These are phyloP conservation scores for Bruguiera parviflora DNA, from an alignment of 345 rosid species.

Conservation along the genomic window DNA sequence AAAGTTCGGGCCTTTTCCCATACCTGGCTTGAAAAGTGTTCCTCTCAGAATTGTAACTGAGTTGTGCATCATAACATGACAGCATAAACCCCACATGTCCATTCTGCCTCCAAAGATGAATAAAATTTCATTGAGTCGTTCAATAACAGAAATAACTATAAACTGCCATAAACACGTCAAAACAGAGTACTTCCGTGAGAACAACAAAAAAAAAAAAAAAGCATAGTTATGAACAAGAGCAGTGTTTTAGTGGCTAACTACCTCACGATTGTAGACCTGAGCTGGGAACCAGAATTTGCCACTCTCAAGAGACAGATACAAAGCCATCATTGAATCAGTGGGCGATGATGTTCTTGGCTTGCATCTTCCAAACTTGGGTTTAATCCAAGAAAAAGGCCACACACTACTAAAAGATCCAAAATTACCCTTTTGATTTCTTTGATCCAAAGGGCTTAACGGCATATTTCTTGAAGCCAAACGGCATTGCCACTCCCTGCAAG, in stretches of 20 bases:
- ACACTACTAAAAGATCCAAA: constrained; percentile 18
- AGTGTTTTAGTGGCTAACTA: constrained; percentile 15
- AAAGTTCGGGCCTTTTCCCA: background rate
- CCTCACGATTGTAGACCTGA: constrained; percentile 96
- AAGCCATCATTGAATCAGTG: constrained; percentile 67
- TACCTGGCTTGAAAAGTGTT: constrained; percentile 91
- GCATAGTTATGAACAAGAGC: background rate
- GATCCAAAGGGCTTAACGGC: constrained; percentile 29
- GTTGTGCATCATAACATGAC: constrained; percentile 90
- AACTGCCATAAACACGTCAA: background rate
- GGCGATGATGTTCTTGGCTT: constrained; percentile 39
- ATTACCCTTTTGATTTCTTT: constrained; percentile 35
- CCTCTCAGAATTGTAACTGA: constrained; percentile 63
- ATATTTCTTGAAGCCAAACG: constrained; percentile 40
- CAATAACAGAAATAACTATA: background rate
- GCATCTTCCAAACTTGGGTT: constrained; percentile 32
- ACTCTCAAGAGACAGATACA: constrained; percentile 80
- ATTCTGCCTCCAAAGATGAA: constrained; percentile 44
- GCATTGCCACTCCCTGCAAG: constrained; percentile 65
- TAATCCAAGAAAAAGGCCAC: constrained; percentile 48
- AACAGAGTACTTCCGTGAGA: background rate
- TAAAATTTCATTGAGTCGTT: background rate
- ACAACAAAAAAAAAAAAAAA: background rate
- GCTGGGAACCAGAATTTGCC: constrained; percentile 89
- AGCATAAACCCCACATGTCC: constrained; percentile 91